A percentile compares a stretch with the other conserved stretches of the same genome.
Evolutionary conservation across 2,329 filamentous ascomycete genomes (phyloP).

Genomic region (Ceratocystis huliohia): DNA sequence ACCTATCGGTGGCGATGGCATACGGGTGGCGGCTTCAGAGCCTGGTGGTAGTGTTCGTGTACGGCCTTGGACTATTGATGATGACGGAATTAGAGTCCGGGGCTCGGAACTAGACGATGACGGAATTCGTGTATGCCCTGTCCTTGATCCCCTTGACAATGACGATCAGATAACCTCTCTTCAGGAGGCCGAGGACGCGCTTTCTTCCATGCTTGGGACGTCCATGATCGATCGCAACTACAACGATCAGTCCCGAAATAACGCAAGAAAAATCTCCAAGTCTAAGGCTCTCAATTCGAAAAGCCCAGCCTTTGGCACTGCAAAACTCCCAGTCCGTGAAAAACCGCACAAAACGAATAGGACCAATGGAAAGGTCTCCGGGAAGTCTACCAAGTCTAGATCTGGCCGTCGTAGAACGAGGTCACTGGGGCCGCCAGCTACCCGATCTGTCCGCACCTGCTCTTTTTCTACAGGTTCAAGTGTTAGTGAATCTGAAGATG

Average conservation of each 20-base stretch:
- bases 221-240: conserved; percentile 33
- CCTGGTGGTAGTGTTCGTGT: conserved; percentile 34
- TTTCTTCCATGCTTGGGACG: conserved; percentile 19
- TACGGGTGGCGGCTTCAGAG: conserved; percentile 22
- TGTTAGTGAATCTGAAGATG: conserved; percentile 25
- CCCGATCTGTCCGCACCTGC: conserved; percentile 16
- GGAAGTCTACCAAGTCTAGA: conserved; percentile 8
- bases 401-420: conserved; percentile 14
- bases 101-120: conserved; percentile 24
- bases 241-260: conserved; percentile 22
- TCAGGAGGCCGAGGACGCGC: conserved; percentile 24
- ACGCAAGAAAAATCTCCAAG: not conserved
- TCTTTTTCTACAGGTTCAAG: conserved; percentile 26
- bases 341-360: not conserved
- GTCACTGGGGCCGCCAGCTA: conserved; percentile 17
- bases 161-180: conserved; percentile 9
- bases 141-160: not conserved
- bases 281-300: conserved; percentile 6
- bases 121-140: conserved; percentile 25
- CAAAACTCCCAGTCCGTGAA: not conserved
- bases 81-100: conserved; percentile 17
- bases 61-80: conserved; percentile 19
- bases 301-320: not conserved
- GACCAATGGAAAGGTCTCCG: not conserved
- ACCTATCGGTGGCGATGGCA: conserved; percentile 25